Evolutionary conservation across 2,329 filamentous ascomycete species (phyloP).

Genomic region (Cyanodermella asteris): DNA sequence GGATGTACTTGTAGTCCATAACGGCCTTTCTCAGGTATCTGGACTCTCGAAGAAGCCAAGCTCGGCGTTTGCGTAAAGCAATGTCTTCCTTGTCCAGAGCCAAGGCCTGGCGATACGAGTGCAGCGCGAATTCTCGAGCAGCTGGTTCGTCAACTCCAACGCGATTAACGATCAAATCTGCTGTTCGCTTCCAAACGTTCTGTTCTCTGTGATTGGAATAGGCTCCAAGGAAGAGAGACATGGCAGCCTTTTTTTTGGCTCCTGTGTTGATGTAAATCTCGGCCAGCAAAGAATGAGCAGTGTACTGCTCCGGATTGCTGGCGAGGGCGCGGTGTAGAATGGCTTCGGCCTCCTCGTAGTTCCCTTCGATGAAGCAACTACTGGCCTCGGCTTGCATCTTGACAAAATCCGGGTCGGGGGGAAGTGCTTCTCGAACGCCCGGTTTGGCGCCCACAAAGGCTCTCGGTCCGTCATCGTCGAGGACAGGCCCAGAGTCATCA

Average conservation of each 20-base stretch:
- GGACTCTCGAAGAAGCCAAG: constrained; percentile 31
- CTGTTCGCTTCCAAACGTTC: constrained; percentile 34
- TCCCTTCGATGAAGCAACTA: constrained; percentile 24
- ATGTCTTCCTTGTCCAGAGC: constrained; percentile 28
- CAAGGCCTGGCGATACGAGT: constrained; percentile 32
- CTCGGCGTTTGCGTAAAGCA: constrained; percentile 31
- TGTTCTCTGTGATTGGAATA: constrained; percentile 32
- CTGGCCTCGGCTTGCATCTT: constrained; percentile 24
- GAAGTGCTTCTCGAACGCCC: constrained; percentile 23
- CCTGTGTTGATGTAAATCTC: constrained; percentile 34
- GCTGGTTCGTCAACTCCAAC: constrained; percentile 22
- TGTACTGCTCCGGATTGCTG: constrained; percentile 39
- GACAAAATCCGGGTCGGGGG: constrained; percentile 26
- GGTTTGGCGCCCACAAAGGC: constrained; percentile 23
- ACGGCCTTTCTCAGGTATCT: constrained; percentile 24
- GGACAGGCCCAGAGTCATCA: no score
- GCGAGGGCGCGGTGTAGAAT: constrained; percentile 27
- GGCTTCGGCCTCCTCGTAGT: constrained; percentile 22
- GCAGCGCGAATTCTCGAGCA: constrained; percentile 25
- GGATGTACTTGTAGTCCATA: constrained; percentile 30
- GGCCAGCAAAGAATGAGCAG: constrained; percentile 36
- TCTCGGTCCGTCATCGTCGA: constrained; percentile 15
- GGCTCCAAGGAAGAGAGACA: constrained; percentile 34
- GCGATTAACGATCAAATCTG: constrained; percentile 29
- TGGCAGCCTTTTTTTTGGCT: constrained; percentile 32